Percentiles rank a stretch among this genome's conserved stretches.
These are phyloP conservation scores for Calonectria pteridis DNA, from an alignment of 2,329 filamentous ascomycete genomes.

Conservation along the genomic window DNA sequence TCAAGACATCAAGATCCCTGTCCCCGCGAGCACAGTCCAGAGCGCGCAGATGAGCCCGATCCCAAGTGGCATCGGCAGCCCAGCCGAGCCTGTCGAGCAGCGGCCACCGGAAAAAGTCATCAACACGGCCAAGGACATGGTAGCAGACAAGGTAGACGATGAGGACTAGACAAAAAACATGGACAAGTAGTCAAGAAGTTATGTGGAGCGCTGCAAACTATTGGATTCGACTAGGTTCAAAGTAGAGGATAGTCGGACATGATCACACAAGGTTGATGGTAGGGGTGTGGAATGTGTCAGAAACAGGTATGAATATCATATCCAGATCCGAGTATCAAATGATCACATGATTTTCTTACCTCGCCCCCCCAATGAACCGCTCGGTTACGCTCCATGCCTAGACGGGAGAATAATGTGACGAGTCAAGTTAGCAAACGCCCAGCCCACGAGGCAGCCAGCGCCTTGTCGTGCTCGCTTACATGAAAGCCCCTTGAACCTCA, in stretches of 20 bases:
- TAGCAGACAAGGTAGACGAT: constrained; percentile 65
- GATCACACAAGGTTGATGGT: not conserved
- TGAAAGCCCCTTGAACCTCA: constrained; percentile 5
- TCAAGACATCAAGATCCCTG: constrained; percentile 84
- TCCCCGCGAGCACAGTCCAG: constrained; percentile 60
- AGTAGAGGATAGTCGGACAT: constrained; percentile 1
- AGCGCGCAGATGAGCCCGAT: constrained; percentile 61
- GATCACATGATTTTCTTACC: constrained; percentile 32
- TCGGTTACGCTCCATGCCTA: constrained; percentile 21
- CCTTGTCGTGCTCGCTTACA: constrained; percentile 16
- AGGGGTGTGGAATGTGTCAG: constrained; percentile 16
- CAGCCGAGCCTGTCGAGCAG: constrained; percentile 56
- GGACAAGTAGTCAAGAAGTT: not conserved
- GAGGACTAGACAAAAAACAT: constrained; percentile 55
- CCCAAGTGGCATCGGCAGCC: constrained; percentile 59
- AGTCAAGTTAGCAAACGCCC: constrained; percentile 21
- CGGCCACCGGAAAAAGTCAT: constrained; percentile 62
- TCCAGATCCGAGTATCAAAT: constrained; percentile 34
- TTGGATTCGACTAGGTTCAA: constrained; percentile 4
- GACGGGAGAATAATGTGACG: constrained; percentile 29
- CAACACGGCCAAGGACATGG: constrained; percentile 63
- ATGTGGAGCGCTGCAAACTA: constrained; percentile 2
- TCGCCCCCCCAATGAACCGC: constrained; percentile 14
- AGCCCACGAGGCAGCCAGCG: not conserved
- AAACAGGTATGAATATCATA: constrained; percentile 33